Base-by-base conservation (phyloP, 495 filamentous ascomycete genomes). In the Oidiodendron maius region DNA sequence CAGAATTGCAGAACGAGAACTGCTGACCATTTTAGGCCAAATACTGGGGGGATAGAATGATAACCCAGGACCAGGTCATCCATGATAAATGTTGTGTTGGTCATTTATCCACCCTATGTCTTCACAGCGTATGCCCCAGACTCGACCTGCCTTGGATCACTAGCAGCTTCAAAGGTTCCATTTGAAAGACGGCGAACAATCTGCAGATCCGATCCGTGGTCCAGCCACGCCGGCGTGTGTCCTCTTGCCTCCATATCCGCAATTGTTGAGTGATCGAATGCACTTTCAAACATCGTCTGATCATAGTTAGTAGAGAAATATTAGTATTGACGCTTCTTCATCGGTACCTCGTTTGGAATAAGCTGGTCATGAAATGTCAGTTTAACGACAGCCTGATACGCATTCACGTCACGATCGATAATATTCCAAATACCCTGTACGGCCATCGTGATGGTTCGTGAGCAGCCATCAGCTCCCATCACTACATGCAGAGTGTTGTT, bases 351-450 rank as follows among this genome's bases (percentile, higher is more conserved):
- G 40, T 87, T 80, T 0, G 91, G 91, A 32, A 83, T 61, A 3
- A 96, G 65, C 65, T 96, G 91, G 56, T 96, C 87, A 62, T 96
- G 91, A 15, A 93, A 55, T 0, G 89, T 67, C 2, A 87, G 85
- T 26, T 68, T 57, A 0, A 78, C 77, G n/a, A 95, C 68, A 0
- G 86, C 82, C 30, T 84, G 70, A 3, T 68, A 57, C 39, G 81
- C 64, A 1, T 67, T 75, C 55, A 82, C 65, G 32, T 71, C 69
- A 21, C 77, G 71, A 47, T 91, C 86, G 0, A 96, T 68, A 3
- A 87, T 69, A 57, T 88, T 72, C 56, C 83, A 83, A 17, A 91
- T 74, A 45, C 78, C 81, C 64, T 93, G 87, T 39, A 89, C 74
- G 0, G 85, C 91, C 0, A 86, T 70, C 0, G 87, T 94, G 64